These are phyloP conservation scores for Trebouxiophyceae sp. DNA, from an alignment of 163 green algal species.

Conservation along the genomic window DNA sequence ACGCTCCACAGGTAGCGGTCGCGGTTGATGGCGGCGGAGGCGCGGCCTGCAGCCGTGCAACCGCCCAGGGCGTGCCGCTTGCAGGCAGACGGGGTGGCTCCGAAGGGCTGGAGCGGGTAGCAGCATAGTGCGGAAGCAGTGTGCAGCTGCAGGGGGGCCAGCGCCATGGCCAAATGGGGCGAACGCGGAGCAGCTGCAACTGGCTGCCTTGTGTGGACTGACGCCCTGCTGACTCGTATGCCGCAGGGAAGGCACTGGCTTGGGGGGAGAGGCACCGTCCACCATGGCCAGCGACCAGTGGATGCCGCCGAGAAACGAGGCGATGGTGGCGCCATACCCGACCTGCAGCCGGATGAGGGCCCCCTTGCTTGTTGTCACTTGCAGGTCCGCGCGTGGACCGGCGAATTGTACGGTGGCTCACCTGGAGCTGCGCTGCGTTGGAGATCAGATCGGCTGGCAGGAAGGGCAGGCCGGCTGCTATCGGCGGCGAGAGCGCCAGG, in stretches of 20 bases:
- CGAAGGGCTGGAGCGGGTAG: neutral
- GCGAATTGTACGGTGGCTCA: neutral
- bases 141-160: too few relatives aligned
- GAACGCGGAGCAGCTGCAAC: too few relatives aligned
- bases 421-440: conserved; percentile 23
- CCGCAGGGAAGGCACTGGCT: neutral
- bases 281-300: conserved; percentile 86
- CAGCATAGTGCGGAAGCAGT: too few relatives aligned
- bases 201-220: too few relatives aligned
- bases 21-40: neutral
- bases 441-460: conserved; percentile 22
- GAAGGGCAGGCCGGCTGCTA: conserved; percentile 24
- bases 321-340: conserved; percentile 73
- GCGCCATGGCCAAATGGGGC: too few relatives aligned
- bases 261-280: conserved; percentile 12
- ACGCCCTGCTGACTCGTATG: neutral
- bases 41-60: conserved; percentile 2
- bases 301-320: conserved; percentile 81
- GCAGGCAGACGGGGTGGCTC: neutral
- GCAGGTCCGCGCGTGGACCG: neutral
- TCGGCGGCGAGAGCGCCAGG: conserved; percentile 22
- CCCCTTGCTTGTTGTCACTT: neutral
- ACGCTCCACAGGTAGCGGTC: conserved; percentile 58
- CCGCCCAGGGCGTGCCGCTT: neutral
- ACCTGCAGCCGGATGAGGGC: conserved; percentile 16